Percentiles rank a stretch among this genome's conserved stretches.
These are phyloP conservation scores for Lactarius vividus DNA, from an alignment of 768 basidiomycete species.

Conservation along the genomic window DNA sequence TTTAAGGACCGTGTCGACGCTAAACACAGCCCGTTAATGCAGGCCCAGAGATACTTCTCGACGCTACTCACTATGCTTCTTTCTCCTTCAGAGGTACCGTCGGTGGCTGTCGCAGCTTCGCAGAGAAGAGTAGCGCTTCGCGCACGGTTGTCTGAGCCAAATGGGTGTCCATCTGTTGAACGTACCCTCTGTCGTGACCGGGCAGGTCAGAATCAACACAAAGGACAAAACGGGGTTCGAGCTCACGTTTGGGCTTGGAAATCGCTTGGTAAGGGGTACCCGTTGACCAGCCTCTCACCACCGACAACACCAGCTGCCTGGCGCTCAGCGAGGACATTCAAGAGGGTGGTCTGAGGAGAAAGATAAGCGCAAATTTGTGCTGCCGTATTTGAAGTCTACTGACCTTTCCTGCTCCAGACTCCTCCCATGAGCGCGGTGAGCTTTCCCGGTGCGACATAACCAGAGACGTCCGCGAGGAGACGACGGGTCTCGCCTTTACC, in stretches of 20 bases:
- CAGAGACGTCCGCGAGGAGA: conserved; percentile 72
- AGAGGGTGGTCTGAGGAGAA: conserved; percentile 54
- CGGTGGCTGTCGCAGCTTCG: conserved; percentile 76
- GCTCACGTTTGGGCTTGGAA: conserved; percentile 61
- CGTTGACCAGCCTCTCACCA: conserved; percentile 65
- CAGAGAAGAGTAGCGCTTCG: conserved; percentile 83
- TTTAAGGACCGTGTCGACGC: conserved; percentile 77
- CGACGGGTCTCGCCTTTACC: conserved; percentile 51
- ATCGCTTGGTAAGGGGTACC: conserved; percentile 55
- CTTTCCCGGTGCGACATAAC: conserved; percentile 84
- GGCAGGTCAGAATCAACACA: conserved; percentile 28
- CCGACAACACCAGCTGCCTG: conserved; percentile 67
- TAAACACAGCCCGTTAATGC: not conserved
- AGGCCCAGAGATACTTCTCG: not conserved
- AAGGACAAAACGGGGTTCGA: conserved; percentile 41
- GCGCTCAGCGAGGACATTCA: conserved; percentile 69
- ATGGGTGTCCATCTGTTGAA: conserved; percentile 80
- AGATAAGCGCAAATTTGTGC: not conserved
- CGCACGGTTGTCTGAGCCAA: conserved; percentile 80
- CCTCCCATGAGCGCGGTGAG: conserved; percentile 88
- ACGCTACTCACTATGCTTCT: conserved; percentile 47
- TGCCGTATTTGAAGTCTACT: conserved; percentile 23
- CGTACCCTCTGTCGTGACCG: conserved; percentile 15
- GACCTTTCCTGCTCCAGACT: conserved; percentile 62
- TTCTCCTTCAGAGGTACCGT: conserved; percentile 68